A percentile compares a stretch with the other conserved stretches of the same genome.
Conservation (phyloP, 1,139 yeast genomes). For the Yamadazyma trypodendri region DNA sequence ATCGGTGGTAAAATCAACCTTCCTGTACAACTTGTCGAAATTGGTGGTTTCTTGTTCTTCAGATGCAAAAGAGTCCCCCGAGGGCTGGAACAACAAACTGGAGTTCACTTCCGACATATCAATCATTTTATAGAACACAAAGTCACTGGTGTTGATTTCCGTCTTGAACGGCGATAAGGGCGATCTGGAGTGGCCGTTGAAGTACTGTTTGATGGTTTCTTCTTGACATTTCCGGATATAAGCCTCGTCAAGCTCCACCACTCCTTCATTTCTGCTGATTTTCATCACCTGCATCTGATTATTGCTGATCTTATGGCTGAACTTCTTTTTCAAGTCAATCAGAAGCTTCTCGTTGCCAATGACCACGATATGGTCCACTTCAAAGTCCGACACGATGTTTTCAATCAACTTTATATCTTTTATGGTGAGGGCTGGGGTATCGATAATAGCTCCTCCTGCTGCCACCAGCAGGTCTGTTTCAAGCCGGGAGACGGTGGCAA, state of each 20-base stretch:
- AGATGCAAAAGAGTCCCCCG: slow-evolving; percentile 44
- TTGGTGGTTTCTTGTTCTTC: slow-evolving; percentile 27
- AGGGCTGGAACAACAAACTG: slow-evolving; percentile 43
- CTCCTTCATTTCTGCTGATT: slow-evolving; percentile 70
- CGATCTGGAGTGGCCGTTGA: slow-evolving; percentile 71
- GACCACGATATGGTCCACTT: slow-evolving; percentile 55
- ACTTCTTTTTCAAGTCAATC: slow-evolving; percentile 60
- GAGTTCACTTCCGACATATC: slow-evolving; percentile 37
- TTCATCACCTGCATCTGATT: slow-evolving; percentile 50
- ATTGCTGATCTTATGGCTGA: slow-evolving; percentile 45
- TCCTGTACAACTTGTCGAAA: slow-evolving; percentile 33
- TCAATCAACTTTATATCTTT: slow-evolving; percentile 56
- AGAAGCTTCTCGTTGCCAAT: slow-evolving; percentile 65
- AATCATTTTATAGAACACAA: slow-evolving; percentile 39
- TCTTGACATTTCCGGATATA: slow-evolving; percentile 72
- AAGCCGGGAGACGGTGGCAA: slow-evolving; percentile 56
- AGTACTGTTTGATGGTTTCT: slow-evolving; percentile 77
- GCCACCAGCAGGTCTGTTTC: slow-evolving; percentile 53
- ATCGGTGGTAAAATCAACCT: slow-evolving; percentile 50
- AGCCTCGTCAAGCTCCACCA: slow-evolving; percentile 69
- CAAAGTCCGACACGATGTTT: slow-evolving; percentile 60
- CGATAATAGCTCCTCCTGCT: slow-evolving; percentile 68
- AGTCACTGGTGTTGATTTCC: slow-evolving; percentile 38
- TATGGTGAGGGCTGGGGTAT: slow-evolving; percentile 67
- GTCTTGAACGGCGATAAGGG: slow-evolving; percentile 72